Evolutionary conservation across 2,329 filamentous ascomycete species (phyloP).

Genomic region (Aspergillus sclerotialis): DNA sequence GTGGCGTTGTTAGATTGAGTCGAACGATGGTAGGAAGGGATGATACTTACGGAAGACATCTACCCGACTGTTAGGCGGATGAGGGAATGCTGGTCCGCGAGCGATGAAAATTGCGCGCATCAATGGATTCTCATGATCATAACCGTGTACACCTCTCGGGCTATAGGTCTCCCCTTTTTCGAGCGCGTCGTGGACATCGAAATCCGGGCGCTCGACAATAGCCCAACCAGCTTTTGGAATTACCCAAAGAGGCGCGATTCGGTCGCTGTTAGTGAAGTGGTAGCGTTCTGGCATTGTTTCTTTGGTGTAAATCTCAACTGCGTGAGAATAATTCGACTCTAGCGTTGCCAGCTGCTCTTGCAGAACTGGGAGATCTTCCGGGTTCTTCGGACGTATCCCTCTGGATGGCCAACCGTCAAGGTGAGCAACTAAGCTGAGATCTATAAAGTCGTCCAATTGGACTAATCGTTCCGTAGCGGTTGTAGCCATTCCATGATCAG

Average conservation of each 20-base stretch:
- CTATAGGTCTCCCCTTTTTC: constrained; percentile 62
- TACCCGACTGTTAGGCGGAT: constrained; percentile 70
- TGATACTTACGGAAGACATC: constrained; percentile 71
- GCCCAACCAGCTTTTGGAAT: constrained; percentile 90
- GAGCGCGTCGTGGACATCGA: constrained; percentile 63
- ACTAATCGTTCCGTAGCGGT: constrained; percentile 74
- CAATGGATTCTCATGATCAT: constrained; percentile 87
- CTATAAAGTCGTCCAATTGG: constrained; percentile 83
- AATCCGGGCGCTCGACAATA: constrained; percentile 72
- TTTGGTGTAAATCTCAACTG: constrained; percentile 79
- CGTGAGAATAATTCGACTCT: constrained; percentile 50
- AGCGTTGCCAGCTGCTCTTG: constrained; percentile 55
- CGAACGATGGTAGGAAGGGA: neutral
- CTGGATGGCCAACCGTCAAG: constrained; percentile 92
- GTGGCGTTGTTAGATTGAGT: constrained; percentile 2
- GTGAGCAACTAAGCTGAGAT: constrained; percentile 69
- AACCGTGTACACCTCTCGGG: constrained; percentile 83
- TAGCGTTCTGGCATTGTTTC: constrained; percentile 86
- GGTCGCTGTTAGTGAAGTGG: constrained; percentile 79
- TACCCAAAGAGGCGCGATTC: constrained; percentile 93
- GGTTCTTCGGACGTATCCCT: constrained; percentile 73
- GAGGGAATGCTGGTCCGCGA: constrained; percentile 83
- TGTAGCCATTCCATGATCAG: constrained; percentile 96
- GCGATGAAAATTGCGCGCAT: constrained; percentile 97
- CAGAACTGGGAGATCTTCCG: constrained; percentile 57